These are phyloP conservation scores for Apophysomyces elegans DNA, from an alignment of 371 early-diverging fungal species.

Conservation along the genomic window DNA sequence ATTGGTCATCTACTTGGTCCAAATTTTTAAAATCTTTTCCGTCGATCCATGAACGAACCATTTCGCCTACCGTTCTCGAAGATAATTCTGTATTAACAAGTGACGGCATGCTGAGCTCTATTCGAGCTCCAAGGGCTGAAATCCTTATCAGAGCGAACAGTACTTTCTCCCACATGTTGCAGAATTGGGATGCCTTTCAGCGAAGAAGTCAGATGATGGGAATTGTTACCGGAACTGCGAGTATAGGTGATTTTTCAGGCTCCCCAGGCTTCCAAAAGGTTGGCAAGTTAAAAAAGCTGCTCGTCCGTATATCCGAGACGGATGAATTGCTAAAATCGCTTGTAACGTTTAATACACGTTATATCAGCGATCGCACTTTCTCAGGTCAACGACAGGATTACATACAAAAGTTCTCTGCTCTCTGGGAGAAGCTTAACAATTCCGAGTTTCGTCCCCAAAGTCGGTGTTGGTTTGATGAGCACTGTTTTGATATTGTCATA, in stretches of 20 bases:
- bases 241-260: slow-evolving; percentile 44
- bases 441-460: slow-evolving; percentile 42
- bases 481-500: slow-evolving; percentile 40
- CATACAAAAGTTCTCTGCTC: slow-evolving; percentile 30
- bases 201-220: slow-evolving; percentile 49
- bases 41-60: slow-evolving; percentile 13
- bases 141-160: slow-evolving; percentile 38
- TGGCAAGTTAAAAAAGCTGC: slow-evolving; percentile 63
- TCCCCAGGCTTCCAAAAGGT: slow-evolving; percentile 69
- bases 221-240: slow-evolving; percentile 27
- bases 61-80: slow-evolving; percentile 13
- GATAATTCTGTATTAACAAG: slow-evolving; percentile 11
- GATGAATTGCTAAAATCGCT: slow-evolving; percentile 67
- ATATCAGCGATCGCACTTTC: background rate
- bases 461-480: slow-evolving; percentile 56
- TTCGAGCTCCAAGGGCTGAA: slow-evolving; percentile 36
- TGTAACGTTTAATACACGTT: slow-evolving; percentile 20
- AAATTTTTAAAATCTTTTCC: slow-evolving; percentile 17
- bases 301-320: slow-evolving; percentile 68
- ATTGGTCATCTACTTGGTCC: slow-evolving; percentile 31
- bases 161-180: slow-evolving; percentile 41
- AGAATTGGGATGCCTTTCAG: slow-evolving; percentile 49
- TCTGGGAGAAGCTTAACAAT: slow-evolving; percentile 40
- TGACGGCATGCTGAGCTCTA: slow-evolving; percentile 29
- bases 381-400: slow-evolving; percentile 3